Evolutionary conservation across 805 yeast species (phyloP).

Genomic region (Torulaspora gathmanii): DNA sequence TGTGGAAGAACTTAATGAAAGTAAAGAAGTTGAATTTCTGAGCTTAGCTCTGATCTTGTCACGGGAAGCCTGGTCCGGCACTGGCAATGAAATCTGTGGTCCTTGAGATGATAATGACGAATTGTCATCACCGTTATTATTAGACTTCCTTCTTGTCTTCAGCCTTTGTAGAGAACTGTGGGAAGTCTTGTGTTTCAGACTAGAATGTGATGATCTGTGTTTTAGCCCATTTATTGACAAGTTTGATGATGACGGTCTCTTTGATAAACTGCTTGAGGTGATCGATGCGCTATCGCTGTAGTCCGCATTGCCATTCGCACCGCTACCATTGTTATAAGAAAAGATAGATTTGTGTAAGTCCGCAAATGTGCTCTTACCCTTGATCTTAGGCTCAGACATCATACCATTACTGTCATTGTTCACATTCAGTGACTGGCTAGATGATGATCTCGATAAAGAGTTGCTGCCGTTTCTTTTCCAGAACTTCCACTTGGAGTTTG

Average conservation of each 20-base stretch:
- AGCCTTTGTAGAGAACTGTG: slow-evolving; percentile 33
- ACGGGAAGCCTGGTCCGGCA: slow-evolving; percentile 51
- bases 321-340: slow-evolving; percentile 7
- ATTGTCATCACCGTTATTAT: slow-evolving; percentile 14
- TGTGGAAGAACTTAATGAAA: slow-evolving; percentile 29
- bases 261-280: slow-evolving; percentile 13
- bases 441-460: slow-evolving; percentile 16
- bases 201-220: slow-evolving; percentile 23
- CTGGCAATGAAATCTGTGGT: slow-evolving; percentile 51
- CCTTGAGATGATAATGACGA: slow-evolving; percentile 12
- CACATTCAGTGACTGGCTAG: slow-evolving; percentile 12
- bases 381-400: slow-evolving; percentile 11
- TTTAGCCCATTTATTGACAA: slow-evolving; percentile 22
- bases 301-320: slow-evolving; percentile 8
- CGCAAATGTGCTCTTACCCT: slow-evolving; percentile 21
- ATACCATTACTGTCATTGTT: not conserved
- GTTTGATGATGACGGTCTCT: slow-evolving; percentile 24
- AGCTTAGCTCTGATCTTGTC: slow-evolving; percentile 52
- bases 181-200: slow-evolving; percentile 33
- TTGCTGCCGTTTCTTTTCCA: slow-evolving; percentile 29
- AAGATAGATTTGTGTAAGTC: slow-evolving; percentile 26
- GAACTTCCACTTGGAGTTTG: slow-evolving; percentile 32
- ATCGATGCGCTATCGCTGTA: slow-evolving; percentile 6
- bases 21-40: slow-evolving; percentile 38
- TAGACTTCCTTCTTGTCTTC: slow-evolving; percentile 29